Evolutionary conservation across 768 basidiomycete species (phyloP).

Genomic region (Rhizopogon salebrosus): DNA sequence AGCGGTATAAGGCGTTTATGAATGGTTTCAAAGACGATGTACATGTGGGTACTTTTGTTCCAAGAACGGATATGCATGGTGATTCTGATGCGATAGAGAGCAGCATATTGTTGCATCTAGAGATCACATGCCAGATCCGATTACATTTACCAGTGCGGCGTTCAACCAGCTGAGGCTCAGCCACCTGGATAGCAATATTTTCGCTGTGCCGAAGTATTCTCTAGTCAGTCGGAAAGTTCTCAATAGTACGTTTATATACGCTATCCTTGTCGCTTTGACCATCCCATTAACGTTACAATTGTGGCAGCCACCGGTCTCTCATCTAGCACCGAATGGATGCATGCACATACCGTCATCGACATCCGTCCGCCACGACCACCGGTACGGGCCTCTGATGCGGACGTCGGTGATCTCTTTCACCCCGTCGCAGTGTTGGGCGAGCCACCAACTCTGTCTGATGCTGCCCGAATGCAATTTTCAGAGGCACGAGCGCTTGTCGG

Average conservation of each 20-base stretch:
- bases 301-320: conserved; percentile 42
- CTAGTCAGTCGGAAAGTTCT: conserved; percentile 37
- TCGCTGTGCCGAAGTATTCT: conserved; percentile 59
- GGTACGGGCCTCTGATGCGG: conserved; percentile 21
- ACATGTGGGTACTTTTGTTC: conserved; percentile 43
- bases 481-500: conserved; percentile 32
- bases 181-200: conserved; percentile 66
- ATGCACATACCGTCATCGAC: conserved; percentile 33
- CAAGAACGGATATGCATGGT: neutral
- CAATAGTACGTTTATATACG: conserved; percentile 19
- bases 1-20: conserved; percentile 71
- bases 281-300: conserved; percentile 14
- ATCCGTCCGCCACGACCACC: conserved; percentile 48
- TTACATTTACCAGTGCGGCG: conserved; percentile 72
- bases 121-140: conserved; percentile 52
- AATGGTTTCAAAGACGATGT: conserved; percentile 51
- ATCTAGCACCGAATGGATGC: conserved; percentile 36
- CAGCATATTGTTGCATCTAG: conserved; percentile 77
- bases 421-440: conserved; percentile 13
- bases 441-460: conserved; percentile 6
- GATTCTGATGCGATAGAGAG: neutral
- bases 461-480: conserved; percentile 34
- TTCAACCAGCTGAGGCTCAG: conserved; percentile 69
- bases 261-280: neutral
- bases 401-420: conserved; percentile 27